Base-by-base conservation (phyloP, 2,329 filamentous ascomycete genomes). In the Alternaria arborescens region DNA sequence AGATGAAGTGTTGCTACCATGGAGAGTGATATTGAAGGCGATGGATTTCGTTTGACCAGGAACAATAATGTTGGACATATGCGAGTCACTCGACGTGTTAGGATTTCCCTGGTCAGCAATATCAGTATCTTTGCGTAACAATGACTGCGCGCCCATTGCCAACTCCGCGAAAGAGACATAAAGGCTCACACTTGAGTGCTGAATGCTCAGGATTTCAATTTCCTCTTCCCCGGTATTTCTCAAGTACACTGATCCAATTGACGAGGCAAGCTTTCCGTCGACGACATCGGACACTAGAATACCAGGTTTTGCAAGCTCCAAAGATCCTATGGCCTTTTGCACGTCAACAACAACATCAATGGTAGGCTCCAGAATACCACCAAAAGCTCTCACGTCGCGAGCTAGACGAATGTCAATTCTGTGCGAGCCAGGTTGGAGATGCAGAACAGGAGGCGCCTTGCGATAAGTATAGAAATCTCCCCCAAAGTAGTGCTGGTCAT, bases 341-440 rank as follows among this genome's bases (percentile, higher is more conserved):
- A 71, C 52, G 8, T 71, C 69, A 12, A 78, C 51, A 3, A 71
- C 71, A 30, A 85, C 74, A 22, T 80, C 76, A 16, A 87, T 76
- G 3, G 66, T 78, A 8, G 85, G 84, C 24, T 80, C 74, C n/a
- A 77, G 79, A 32, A 82, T 75, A 5, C 83, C 85, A 40, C 86
- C 86, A 71, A 86, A 82, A 7, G 83, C 81, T 59, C 86, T 79
- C n/a, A 87, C 83, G 76, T 88, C 86, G 64, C 85, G 80, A 16
- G 85, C 76, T 5, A 87, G 75, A 28, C 86, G 82, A 11, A 87
- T 41, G 63, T 87, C 83, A 47, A 88, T 69, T 26, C 72, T 73
- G 74, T 88, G 85, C 14, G 62, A 62, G 20, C 86, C 86, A 20
- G 83, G 83, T 3, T 72, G 62, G 14, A 88, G 77, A 42, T 81